A percentile compares a stretch with the other conserved stretches of the same genome.
phyloP scores from a whole-genome alignment of 306 rosid species.

The Astragalus membranaceus region DNA sequence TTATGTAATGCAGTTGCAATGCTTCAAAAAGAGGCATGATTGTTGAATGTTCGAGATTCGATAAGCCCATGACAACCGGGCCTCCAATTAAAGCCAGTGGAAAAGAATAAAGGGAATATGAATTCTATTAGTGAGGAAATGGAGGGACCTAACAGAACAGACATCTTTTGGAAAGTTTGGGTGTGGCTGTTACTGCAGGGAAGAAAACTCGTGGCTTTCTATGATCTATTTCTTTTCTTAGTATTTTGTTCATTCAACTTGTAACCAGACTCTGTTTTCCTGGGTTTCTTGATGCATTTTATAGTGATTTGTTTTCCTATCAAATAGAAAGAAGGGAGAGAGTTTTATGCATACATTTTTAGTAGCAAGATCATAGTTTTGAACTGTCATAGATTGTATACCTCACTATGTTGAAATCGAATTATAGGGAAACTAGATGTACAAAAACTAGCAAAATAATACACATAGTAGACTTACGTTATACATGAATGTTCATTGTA shows the following conservation, averaged over 20 bases:
- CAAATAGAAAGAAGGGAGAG: not conserved
- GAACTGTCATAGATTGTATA: not conserved
- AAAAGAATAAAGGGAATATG: not conserved
- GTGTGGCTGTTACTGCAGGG: not conserved
- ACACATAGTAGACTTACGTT: not conserved
- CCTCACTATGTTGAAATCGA: not conserved
- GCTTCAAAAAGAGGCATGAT: slow-evolving; percentile 22
- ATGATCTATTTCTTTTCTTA: not conserved
- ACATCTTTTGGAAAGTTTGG: not conserved
- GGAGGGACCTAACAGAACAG: not conserved
- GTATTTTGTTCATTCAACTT: not conserved
- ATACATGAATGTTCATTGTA: not conserved
- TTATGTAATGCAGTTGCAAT: not conserved
- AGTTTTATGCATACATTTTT: not conserved
- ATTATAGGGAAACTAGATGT: not conserved
- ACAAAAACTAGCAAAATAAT: not conserved
- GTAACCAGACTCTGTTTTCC: not conserved
- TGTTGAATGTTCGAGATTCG: not conserved
- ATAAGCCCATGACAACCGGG: not conserved
- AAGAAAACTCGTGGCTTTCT: not conserved
- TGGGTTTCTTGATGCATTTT: not conserved
- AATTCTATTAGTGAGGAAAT: not conserved
- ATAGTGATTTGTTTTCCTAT: not conserved
- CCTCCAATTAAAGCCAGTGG: not conserved
- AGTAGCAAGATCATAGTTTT: not conserved